phyloP scores from a whole-genome alignment of 23 red algal genomes.

The Gracilariopsis chorda region DNA sequence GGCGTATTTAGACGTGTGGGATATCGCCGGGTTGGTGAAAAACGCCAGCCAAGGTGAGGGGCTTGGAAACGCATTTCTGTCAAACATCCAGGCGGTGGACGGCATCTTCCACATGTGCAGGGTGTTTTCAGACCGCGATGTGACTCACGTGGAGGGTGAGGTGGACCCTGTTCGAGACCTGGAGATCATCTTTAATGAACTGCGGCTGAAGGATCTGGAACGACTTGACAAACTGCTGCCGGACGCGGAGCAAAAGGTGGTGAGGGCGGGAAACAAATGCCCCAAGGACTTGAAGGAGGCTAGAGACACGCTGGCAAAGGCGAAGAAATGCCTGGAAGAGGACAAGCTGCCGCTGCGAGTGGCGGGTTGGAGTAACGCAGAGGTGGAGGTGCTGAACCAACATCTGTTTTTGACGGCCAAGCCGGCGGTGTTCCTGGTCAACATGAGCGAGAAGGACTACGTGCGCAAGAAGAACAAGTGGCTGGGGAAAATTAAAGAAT shows the following conservation, averaged over 20 bases:
- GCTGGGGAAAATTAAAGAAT: slow-evolving; percentile 92
- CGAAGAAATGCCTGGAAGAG: slow-evolving; percentile 56
- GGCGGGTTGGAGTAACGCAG: slow-evolving; percentile 78
- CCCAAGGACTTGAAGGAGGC: slow-evolving; percentile 82
- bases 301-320: slow-evolving; percentile 71
- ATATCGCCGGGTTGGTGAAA: slow-evolving; percentile 97
- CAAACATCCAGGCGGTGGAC: slow-evolving; percentile 94
- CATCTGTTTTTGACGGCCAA: slow-evolving; percentile 93
- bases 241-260: slow-evolving; percentile 67
- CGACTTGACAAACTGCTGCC: slow-evolving; percentile 47
- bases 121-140: slow-evolving; percentile 87
- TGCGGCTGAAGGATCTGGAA: slow-evolving; percentile 87
- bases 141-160: slow-evolving; percentile 93
- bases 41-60: slow-evolving; percentile 91
- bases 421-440: slow-evolving; percentile 87
- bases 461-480: slow-evolving; percentile 96
- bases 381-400: slow-evolving; percentile 88
- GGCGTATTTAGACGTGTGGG: slow-evolving; percentile 89
- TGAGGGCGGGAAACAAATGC: slow-evolving; percentile 75
- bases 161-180: slow-evolving; percentile 92
- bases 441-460: slow-evolving; percentile 94
- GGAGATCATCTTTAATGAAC: slow-evolving; percentile 84
- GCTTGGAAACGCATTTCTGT: slow-evolving; percentile 93
- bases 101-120: slow-evolving; percentile 92
- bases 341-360: slow-evolving; percentile 73